phyloP scores from a whole-genome alignment of 2,329 filamentous ascomycete genomes.

The Xenosphaeropsis pyriputrescens region DNA sequence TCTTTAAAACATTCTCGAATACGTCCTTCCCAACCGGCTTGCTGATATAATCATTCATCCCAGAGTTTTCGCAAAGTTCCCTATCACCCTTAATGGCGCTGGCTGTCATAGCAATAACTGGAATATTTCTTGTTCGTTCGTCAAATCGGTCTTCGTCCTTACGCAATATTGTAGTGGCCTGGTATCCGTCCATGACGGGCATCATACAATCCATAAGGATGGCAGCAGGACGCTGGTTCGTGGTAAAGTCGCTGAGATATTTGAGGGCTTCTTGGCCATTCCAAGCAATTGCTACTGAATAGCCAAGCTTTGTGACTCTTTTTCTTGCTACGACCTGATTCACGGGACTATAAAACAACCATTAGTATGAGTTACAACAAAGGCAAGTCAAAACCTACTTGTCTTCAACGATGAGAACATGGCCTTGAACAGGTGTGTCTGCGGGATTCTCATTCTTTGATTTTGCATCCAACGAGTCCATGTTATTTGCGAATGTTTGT shows the following conservation, averaged over 20 bases:
- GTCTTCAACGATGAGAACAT: slow-evolving; percentile 67
- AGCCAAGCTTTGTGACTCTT: slow-evolving; percentile 60
- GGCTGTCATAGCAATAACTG: slow-evolving; percentile 69
- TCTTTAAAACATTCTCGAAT: slow-evolving; percentile 56
- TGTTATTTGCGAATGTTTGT: too few relatives aligned
- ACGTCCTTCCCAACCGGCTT: slow-evolving; percentile 57
- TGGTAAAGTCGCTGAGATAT: slow-evolving; percentile 37
- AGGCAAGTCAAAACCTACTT: slow-evolving; percentile 25
- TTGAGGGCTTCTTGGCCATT: slow-evolving; percentile 69
- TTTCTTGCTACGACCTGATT: slow-evolving; percentile 66
- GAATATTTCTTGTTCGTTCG: slow-evolving; percentile 33
- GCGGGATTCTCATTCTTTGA: slow-evolving; percentile 31
- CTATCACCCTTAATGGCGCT: slow-evolving; percentile 64
- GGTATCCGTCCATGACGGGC: slow-evolving; percentile 65
- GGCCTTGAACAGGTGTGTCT: slow-evolving; percentile 44
- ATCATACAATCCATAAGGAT: slow-evolving; percentile 72
- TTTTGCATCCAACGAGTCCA: too few relatives aligned
- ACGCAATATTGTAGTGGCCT: slow-evolving; percentile 58
- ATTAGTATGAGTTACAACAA: too few relatives aligned
- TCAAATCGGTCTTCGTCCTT: slow-evolving; percentile 49
- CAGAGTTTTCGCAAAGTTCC: slow-evolving; percentile 57
- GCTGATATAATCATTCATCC: slow-evolving; percentile 65
- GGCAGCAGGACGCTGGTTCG: slow-evolving; percentile 22
- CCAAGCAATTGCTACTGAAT: slow-evolving; percentile 52
- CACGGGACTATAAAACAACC: slow-evolving; percentile 25